phyloP scores from a whole-genome alignment of 176 grass and related monocot species.

The Tillandsia fasciculata region DNA sequence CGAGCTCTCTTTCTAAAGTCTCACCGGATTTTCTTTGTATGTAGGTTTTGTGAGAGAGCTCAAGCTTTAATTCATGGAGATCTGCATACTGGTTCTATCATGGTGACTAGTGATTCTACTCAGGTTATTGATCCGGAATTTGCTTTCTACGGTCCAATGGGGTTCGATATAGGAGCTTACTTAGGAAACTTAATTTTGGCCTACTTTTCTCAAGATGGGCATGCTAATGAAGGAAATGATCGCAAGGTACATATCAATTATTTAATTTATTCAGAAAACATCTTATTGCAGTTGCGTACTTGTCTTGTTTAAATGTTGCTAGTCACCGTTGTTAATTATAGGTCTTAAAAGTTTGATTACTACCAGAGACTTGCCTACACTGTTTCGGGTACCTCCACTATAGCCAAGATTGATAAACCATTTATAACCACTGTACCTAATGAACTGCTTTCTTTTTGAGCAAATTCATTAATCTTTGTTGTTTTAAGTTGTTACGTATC shows the following conservation, averaged over 20 bases:
- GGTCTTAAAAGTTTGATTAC: too few relatives aligned
- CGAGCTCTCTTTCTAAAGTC: neutral
- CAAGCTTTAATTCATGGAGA: slow-evolving; percentile 96
- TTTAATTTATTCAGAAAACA: neutral
- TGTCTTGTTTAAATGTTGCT: neutral
- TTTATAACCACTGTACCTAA: too few relatives aligned
- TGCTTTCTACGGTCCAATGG: slow-evolving; percentile 89
- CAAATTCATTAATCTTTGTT: too few relatives aligned
- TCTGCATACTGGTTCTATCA: slow-evolving; percentile 88
- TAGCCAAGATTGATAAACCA: too few relatives aligned
- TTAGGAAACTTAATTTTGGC: slow-evolving; percentile 86
- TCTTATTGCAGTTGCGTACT: neutral
- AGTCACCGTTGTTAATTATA: too few relatives aligned
- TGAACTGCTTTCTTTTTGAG: too few relatives aligned
- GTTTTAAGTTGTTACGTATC: too few relatives aligned
- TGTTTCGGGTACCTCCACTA: too few relatives aligned
- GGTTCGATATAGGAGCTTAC: slow-evolving; percentile 90
- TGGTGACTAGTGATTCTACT: slow-evolving; percentile 75
- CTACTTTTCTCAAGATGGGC: slow-evolving; percentile 89
- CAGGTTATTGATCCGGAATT: slow-evolving; percentile 95
- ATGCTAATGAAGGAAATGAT: slow-evolving; percentile 58
- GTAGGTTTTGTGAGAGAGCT: slow-evolving; percentile 89
- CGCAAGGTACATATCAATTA: slow-evolving; percentile 43
- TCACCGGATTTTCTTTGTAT: neutral
- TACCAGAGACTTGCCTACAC: too few relatives aligned